Evolutionary conservation across 2,329 filamentous ascomycete genomes (phyloP).

Genomic region (Claviceps sp.): DNA sequence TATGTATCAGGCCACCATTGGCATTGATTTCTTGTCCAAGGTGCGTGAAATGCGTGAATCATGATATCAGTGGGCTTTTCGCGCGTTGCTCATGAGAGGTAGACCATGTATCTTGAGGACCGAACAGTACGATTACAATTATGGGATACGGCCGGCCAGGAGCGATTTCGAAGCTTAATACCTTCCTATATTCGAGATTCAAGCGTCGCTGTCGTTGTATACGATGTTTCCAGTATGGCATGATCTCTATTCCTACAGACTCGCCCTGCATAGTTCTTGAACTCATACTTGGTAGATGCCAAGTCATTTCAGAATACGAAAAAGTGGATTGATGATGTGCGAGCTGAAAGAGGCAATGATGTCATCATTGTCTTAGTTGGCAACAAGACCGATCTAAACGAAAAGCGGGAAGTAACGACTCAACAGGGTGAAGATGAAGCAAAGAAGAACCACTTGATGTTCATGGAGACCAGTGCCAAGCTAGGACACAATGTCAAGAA

Average conservation of each 20-base stretch:
- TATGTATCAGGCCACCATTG: slow-evolving; percentile 98
- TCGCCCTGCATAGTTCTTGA: slow-evolving; percentile 1
- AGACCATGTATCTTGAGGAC: slow-evolving; percentile 99
- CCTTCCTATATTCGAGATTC: slow-evolving; percentile 98
- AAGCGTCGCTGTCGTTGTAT: slow-evolving; percentile 94
- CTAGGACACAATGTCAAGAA: slow-evolving; percentile 96
- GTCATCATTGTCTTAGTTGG: slow-evolving; percentile 97
- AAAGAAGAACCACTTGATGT: slow-evolving; percentile 96
- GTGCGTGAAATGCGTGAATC: slow-evolving; percentile 41
- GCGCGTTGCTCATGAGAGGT: slow-evolving; percentile 1
- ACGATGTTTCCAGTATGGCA: slow-evolving; percentile 76
- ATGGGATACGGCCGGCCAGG: slow-evolving; percentile 97
- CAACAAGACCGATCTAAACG: slow-evolving; percentile 98
- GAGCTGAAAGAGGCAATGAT: slow-evolving; percentile 91
- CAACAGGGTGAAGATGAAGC: slow-evolving; percentile 95
- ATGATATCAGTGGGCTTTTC: background rate
- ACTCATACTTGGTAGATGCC: slow-evolving; percentile 40
- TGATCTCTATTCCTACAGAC: slow-evolving; percentile 4
- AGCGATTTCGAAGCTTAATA: slow-evolving; percentile 91
- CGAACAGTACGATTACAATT: slow-evolving; percentile 92
- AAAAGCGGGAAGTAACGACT: slow-evolving; percentile 94
- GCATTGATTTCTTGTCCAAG: slow-evolving; percentile 98
- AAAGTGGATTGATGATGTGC: slow-evolving; percentile 98
- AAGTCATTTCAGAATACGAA: slow-evolving; percentile 98
- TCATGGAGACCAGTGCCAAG: slow-evolving; percentile 97